Base-by-base conservation (phyloP, 495 filamentous ascomycete species). In the Penicillium atrosanguineum region DNA sequence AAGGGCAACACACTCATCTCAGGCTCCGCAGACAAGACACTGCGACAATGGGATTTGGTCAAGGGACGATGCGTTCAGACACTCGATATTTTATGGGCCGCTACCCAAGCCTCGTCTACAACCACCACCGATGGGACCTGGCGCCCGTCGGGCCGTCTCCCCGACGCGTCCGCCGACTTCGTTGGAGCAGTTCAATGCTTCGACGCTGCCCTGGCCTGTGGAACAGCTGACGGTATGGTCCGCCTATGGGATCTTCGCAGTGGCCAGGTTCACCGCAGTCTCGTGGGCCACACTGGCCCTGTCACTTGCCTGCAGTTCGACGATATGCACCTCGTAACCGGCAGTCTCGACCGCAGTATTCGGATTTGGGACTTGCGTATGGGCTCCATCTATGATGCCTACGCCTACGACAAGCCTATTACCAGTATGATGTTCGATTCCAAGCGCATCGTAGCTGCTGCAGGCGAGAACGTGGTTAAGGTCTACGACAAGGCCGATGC, bases 321-420 rank as follows among this genome's bases (percentile, higher is more conserved):
- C 62, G 91, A 97, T 63, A 81, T 95, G 15, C 92, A 96, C 72
- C 67, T 99, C 45, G 91, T 99, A 46, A 97, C 94, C 31, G 95
- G 91, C 38, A 96, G 91, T 78, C 64, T 89, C 55, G 94, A 99
- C 69, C 81, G 95, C 54, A 97, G 92, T 70, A 90, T 97, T 63
- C 77, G 94, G 94, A 97, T 99, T 65, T 99, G 94, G 94, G 94
- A 99, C 75, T 86, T 99, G 40, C 88, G 94, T 38, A 99, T 88
- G 14, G 94, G 94, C 37, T 92, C 91, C 14, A 97, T 99, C 59
- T 90, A 87, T 65, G 94, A 99, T 65, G 95, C 92, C 28, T 99
- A 89, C 64, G 94, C 94, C 40, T 99, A 97, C 68, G 91, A 97
- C 64, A 79, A 90, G 63, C 87, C 93, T 0, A 82, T 99, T 56